Evolutionary conservation across 805 yeast genomes (phyloP).

Genomic region (Candida patagonica): DNA sequence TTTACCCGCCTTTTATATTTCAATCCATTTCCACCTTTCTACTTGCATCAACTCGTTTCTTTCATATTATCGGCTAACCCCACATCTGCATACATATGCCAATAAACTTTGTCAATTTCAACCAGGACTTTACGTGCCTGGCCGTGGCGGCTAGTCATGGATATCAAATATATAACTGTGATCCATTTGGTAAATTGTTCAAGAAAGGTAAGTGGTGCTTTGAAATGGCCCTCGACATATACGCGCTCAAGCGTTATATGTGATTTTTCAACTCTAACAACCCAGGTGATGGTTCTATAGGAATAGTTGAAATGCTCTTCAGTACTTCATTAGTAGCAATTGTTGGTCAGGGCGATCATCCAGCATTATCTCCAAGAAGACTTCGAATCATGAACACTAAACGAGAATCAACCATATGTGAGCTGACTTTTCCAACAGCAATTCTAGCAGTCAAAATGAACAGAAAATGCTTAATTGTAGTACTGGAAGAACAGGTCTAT

Average conservation of each 20-base stretch:
- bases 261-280: background rate
- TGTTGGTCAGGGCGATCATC: slow-evolving; percentile 68
- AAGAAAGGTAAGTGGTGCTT: slow-evolving; percentile 28
- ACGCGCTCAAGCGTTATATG: too few species aligned
- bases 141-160: slow-evolving; percentile 61
- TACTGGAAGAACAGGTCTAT: slow-evolving; percentile 70
- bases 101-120: slow-evolving; percentile 56
- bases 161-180: slow-evolving; percentile 75
- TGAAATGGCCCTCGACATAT: too few species aligned
- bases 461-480: slow-evolving; percentile 70
- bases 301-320: slow-evolving; percentile 80
- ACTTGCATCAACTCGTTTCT: background rate
- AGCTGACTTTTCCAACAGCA: slow-evolving; percentile 72
- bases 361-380: slow-evolving; percentile 59
- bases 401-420: slow-evolving; percentile 68
- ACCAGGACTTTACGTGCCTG: slow-evolving; percentile 81
- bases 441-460: slow-evolving; percentile 69
- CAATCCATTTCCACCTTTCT: too few species aligned
- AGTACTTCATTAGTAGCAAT: slow-evolving; percentile 79
- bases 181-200: slow-evolving; percentile 73
- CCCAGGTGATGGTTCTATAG: slow-evolving; percentile 31
- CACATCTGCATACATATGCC: slow-evolving; percentile 5
- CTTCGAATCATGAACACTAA: slow-evolving; percentile 78
- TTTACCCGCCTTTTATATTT: too few species aligned
- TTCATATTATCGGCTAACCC: background rate